Evolutionary conservation across 345 rosid species (phyloP).

Genomic region (Lenwebbia sp.): DNA sequence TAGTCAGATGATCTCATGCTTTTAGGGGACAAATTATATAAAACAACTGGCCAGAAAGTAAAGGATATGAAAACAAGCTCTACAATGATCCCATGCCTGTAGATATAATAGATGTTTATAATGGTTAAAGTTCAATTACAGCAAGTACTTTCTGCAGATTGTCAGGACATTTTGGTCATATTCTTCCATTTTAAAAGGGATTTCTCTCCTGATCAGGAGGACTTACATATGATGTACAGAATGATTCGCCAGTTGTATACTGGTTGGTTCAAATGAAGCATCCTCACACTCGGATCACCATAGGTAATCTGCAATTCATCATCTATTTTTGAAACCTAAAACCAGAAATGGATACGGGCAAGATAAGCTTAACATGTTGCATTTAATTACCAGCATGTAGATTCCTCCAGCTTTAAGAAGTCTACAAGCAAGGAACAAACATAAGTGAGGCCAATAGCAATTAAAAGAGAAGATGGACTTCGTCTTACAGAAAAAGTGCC

Average conservation of each 20-base stretch:
- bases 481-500: neutral
- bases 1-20: neutral
- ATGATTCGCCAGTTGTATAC: conserved; percentile 61
- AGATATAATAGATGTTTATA: neutral
- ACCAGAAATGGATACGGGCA: neutral
- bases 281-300: conserved; percentile 88
- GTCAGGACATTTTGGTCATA: neutral
- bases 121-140: neutral
- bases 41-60: neutral
- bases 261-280: conserved; percentile 63
- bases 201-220: neutral
- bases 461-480: neutral
- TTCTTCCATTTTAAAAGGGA: neutral
- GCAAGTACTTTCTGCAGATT: neutral
- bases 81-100: neutral
- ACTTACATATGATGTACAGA: conserved; percentile 77
- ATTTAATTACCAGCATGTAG: conserved; percentile 71
- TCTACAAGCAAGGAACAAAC: conserved; percentile 27
- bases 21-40: neutral
- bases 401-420: conserved; percentile 84
- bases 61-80: neutral
- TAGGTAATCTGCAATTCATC: conserved; percentile 63
- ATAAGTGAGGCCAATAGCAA: neutral
- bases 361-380: neutral
- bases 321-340: neutral